Evolutionary conservation across 192 early-diverging fungal species (phyloP).

Genomic region (Backusella luteola): DNA sequence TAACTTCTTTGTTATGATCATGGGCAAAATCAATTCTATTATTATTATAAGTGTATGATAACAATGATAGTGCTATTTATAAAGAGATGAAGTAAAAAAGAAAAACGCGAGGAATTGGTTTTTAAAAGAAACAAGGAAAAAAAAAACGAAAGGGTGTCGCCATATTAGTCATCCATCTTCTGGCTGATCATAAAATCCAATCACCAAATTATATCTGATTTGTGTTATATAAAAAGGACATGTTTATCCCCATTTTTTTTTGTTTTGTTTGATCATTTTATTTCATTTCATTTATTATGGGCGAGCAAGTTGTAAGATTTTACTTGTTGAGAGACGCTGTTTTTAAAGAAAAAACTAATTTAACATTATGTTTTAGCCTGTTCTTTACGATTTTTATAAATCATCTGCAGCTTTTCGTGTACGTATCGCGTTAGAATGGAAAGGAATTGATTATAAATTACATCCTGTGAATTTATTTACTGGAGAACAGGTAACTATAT

Average conservation of each 20-base stretch:
- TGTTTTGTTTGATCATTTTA: neutral
- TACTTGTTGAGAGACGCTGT: neutral
- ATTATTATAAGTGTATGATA: neutral
- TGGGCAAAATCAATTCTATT: neutral
- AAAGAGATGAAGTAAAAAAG: neutral
- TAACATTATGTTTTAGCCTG: neutral
- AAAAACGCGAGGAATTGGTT: neutral
- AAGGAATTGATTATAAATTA: constrained; percentile 69
- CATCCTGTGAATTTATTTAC: constrained; percentile 70
- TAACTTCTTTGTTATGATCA: neutral
- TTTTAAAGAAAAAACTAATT: neutral
- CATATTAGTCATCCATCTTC: neutral
- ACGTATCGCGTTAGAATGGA: constrained; percentile 73
- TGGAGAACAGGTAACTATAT: constrained; percentile 63
- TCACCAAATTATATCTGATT: neutral
- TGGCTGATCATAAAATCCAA: neutral
- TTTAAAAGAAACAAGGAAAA: neutral
- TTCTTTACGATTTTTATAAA: constrained; percentile 78
- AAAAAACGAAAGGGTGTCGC: neutral
- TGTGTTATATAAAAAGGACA: neutral
- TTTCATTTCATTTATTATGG: neutral
- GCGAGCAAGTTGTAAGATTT: neutral
- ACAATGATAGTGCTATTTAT: neutral
- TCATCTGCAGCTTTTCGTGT: constrained; percentile 77
- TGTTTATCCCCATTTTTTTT: neutral